Evolutionary conservation across 768 basidiomycete genomes (phyloP), one percentile per base, ranked within the genome.

Genomic region (Phylloporus scabripes): DNA sequence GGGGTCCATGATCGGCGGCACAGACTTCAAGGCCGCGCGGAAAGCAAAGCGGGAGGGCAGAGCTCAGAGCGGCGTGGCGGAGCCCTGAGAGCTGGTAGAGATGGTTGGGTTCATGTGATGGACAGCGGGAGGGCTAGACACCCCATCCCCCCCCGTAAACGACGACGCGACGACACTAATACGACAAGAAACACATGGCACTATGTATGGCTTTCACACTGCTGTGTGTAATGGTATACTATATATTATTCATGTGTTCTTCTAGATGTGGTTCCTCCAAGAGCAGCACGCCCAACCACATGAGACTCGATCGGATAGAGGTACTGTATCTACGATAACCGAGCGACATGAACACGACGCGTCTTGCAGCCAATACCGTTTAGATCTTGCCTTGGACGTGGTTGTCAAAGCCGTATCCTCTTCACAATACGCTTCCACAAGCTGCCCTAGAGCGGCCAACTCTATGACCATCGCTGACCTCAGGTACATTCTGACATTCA

Each of bases 21-120:
- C 63, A 3, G 65, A 67, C 0, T 65, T 65, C 57, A 65, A 65
- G 46, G 59, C 65, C 0, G 63, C 63, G 2, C 43, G 59, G 3
- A 54, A 59, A 11, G 60, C 65, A 5, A 65, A 65, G 24, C 56
- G 60, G 10, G 63, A 65, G 21, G 59, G 60, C 3, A 60, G 36
- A 41, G 0, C 18, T 0, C 37, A 9, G 7, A 37, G 48, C 1
- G 49, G 51, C 3, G n/a, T 39, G 20, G 55, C 33, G 0, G 58
- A 60, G 14, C 52, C 51, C 0, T 57, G 64, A 1, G 57, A 64
- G 46, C 5, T 56, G 45, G 26, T 67, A 10, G 64, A 65, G 52
- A 67, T 67, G 65, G 55, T 67, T 5, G 65, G 65, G 6, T 67
- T 67, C 45, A 9, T 58, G 56, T 12, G 10, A 2, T 45, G 28